Evolutionary conservation across 352 stramenopile species (phyloP).

Genomic region (Globisporangium megalacanthum): DNA sequence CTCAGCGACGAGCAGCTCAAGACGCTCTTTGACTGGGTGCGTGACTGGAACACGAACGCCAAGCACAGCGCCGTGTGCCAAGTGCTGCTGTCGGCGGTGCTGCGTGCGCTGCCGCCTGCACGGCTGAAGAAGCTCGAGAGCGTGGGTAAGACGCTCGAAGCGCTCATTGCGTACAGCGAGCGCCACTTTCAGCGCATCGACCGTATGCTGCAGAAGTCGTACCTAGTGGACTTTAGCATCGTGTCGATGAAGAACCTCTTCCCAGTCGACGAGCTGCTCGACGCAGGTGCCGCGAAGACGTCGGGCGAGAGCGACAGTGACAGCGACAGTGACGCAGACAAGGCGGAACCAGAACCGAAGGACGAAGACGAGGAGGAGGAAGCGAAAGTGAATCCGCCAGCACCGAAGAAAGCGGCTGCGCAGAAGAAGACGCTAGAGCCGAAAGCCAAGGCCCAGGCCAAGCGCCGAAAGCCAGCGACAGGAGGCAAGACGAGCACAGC

Average conservation of each 20-base stretch:
- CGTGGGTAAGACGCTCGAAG: conserved; percentile 82
- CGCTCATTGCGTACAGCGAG: conserved; percentile 96
- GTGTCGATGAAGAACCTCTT: conserved; percentile 84
- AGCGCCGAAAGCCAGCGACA: conserved; percentile 8
- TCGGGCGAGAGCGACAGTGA: conserved; percentile 41
- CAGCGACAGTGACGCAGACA: conserved; percentile 14
- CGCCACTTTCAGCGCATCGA: conserved; percentile 97
- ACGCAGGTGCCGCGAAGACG: conserved; percentile 17
- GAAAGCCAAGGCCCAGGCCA: conserved; percentile 5
- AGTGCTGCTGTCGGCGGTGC: conserved; percentile 88
- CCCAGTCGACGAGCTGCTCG: conserved; percentile 21
- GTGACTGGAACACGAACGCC: conserved; percentile 98
- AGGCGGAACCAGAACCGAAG: neutral
- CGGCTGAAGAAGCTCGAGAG: conserved; percentile 70
- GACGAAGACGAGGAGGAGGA: conserved; percentile 5
- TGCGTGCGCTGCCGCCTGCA: conserved; percentile 62
- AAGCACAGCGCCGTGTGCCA: conserved; percentile 93
- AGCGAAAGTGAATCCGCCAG: neutral
- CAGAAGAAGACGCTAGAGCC: neutral
- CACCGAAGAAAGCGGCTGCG: conserved; percentile 18
- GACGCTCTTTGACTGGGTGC: conserved; percentile 91
- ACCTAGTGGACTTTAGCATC: conserved; percentile 94
- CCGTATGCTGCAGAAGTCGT: conserved; percentile 94
- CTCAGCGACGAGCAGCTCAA: conserved; percentile 82
- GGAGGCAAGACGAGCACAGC: neutral